Evolutionary conservation across 148 eudicot genomes (phyloP).

Genomic region (Suaeda aralocaspica): DNA sequence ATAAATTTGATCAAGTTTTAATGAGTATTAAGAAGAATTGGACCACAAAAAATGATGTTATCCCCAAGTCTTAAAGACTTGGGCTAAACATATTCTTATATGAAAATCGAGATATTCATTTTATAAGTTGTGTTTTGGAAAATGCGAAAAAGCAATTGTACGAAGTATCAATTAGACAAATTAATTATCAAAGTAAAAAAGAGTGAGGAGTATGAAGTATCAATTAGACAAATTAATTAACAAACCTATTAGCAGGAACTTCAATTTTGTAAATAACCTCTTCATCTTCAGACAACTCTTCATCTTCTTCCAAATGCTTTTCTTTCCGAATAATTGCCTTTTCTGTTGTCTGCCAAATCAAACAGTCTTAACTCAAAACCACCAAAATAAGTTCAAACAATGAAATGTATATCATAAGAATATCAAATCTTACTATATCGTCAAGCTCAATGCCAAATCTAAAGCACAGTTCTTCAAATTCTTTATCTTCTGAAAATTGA

Average conservation of each 20-base stretch:
- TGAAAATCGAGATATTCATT: too few species aligned
- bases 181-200: too few species aligned
- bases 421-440: constrained; percentile 56
- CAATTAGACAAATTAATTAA: neutral
- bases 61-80: too few species aligned
- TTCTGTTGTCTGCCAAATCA: constrained; percentile 67
- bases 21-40: too few species aligned
- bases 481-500: constrained; percentile 42
- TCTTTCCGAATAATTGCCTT: constrained; percentile 86
- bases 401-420: neutral
- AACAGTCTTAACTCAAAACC: neutral
- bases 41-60: too few species aligned
- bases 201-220: too few species aligned
- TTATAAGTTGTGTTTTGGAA: too few species aligned
- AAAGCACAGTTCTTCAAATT: constrained; percentile 81
- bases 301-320: constrained; percentile 66
- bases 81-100: too few species aligned
- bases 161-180: too few species aligned
- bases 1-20: too few species aligned
- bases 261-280: constrained; percentile 93
- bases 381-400: neutral
- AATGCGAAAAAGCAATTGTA: too few species aligned
- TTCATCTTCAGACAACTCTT: constrained; percentile 55
- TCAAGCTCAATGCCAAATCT: constrained; percentile 96
- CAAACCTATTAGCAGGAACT: constrained; percentile 88